A percentile compares a stretch with the other conserved stretches of the same genome.
Conservation (phyloP, 768 basidiomycete species). For the Pulveroboletus sp. region DNA sequence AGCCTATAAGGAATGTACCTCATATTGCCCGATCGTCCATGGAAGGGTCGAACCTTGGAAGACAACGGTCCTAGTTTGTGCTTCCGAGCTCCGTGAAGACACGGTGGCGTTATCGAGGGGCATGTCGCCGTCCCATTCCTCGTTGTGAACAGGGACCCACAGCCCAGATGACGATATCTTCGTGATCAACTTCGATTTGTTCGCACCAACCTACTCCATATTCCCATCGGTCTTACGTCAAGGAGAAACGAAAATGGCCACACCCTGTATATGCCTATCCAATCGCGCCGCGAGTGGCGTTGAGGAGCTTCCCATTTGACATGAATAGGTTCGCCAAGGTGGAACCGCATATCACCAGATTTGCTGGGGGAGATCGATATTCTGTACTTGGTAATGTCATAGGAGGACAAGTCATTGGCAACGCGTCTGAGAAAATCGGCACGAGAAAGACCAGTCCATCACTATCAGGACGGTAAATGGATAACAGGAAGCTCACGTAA, state of each 20-base stretch:
- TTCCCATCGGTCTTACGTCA: not conserved
- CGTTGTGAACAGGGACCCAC: slow-evolving; percentile 89
- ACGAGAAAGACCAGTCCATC: not conserved
- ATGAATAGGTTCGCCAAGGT: slow-evolving; percentile 85
- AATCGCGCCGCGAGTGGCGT: slow-evolving; percentile 86
- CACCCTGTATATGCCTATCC: slow-evolving; percentile 92
- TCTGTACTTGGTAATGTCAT: slow-evolving; percentile 77
- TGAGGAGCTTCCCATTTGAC: slow-evolving; percentile 85
- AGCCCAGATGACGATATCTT: slow-evolving; percentile 79
- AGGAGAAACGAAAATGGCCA: slow-evolving; percentile 9
- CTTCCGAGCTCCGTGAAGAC: slow-evolving; percentile 34
- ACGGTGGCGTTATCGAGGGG: slow-evolving; percentile 47
- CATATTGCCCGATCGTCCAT: slow-evolving; percentile 83
- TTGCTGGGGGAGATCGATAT: slow-evolving; percentile 53
- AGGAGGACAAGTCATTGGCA: slow-evolving; percentile 72
- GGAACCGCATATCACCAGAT: slow-evolving; percentile 58
- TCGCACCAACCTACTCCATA: slow-evolving; percentile 73
- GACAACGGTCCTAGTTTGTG: slow-evolving; percentile 58
- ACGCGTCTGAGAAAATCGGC: slow-evolving; percentile 51
- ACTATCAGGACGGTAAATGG: not conserved
- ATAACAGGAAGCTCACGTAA: not conserved
- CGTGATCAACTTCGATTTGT: slow-evolving; percentile 78
- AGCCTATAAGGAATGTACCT: slow-evolving; percentile 36
- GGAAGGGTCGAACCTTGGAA: slow-evolving; percentile 81
- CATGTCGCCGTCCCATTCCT: slow-evolving; percentile 90